Evolutionary conservation across 176 grass and related monocot species (phyloP).

Genomic region (Saccharum spontaneum): DNA sequence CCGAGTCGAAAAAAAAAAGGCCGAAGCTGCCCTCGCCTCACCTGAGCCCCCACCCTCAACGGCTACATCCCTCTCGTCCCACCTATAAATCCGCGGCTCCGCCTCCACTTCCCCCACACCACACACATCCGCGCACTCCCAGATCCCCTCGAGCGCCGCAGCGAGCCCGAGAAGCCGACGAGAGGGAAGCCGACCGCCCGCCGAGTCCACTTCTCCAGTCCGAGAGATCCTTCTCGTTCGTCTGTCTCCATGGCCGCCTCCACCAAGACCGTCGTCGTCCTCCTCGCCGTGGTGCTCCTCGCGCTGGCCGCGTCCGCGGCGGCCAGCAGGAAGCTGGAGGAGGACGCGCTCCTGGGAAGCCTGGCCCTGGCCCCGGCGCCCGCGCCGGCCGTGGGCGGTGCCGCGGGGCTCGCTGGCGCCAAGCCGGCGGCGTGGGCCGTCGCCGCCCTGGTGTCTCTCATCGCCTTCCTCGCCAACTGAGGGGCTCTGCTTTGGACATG

Average conservation of each 20-base stretch:
- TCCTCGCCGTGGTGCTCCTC: conserved; percentile 42
- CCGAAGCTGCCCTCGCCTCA: background rate
- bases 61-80: conserved; percentile 34
- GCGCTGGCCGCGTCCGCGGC: conserved; percentile 14
- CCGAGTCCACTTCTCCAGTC: too few species aligned
- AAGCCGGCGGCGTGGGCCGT: conserved; percentile 49
- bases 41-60: conserved; percentile 17
- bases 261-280: conserved; percentile 30
- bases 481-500: background rate
- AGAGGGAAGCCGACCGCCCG: background rate
- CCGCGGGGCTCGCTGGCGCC: conserved; percentile 22
- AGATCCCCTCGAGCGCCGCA: too few species aligned
- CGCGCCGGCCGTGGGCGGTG: conserved; percentile 14
- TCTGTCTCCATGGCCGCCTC: conserved; percentile 46
- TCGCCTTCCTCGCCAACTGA: conserved; percentile 60
- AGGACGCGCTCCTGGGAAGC: conserved; percentile 27
- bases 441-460: conserved; percentile 42
- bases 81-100: conserved; percentile 43
- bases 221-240: background rate
- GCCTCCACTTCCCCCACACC: background rate
- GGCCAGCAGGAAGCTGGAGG: conserved; percentile 22
- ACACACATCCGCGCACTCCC: too few species aligned
- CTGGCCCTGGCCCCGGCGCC: conserved; percentile 55
- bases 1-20: too few species aligned
- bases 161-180: conserved; percentile 18